Base-by-base conservation (phyloP, 2,329 filamentous ascomycete genomes). In the Microdochium paspali region DNA sequence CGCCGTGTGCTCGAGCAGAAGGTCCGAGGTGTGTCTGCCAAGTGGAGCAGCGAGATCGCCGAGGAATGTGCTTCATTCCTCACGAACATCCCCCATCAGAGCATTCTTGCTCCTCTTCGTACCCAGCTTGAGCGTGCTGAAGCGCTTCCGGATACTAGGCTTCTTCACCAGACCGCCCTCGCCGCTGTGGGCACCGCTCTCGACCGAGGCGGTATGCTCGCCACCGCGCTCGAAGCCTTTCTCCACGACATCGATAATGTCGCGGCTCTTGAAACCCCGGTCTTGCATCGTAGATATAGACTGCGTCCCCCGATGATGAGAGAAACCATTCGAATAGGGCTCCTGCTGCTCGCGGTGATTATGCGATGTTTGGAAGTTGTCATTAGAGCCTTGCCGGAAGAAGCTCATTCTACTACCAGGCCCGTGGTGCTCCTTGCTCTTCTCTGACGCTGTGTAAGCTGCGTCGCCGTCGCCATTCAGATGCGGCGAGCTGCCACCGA, bases 61-160 rank as follows among this genome's bases (percentile, higher is more conserved):
- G 7, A 9, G n/a, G 6, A 10, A 20, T n/a, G n/a, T n/a, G n/a
- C n/a, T 18, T 21, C 18, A 40, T 18, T 80, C 77, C 60, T 80
- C 77, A 47, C 77, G 70, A 51, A 80, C 61, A 53, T 74, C 74
- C 46, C 69, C 70, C 76, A 79, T 79, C 50, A 67, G 59, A 24
- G 64, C 71, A 51, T 64, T 71, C 62, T 80, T 83, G 59, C 76
- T 80, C 43, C 70, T 70, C 68, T 86, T 88, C 62, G 82, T 84
- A 25, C 85, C 83, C 45, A 90, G 73, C 62, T 85, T 87, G 58
- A 94, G 71, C 57, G 90, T 71, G 62, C 87, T 93, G 54, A 94
- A 72, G 58, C 89, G 71, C 69, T 89, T 91, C 66, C 84, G 81
- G 54, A 94, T 78, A 49, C 82, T 85, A 30, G 77, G 79, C 46